Evolutionary conservation across 345 rosid genomes (phyloP).

Genomic region (Brassica cretica): DNA sequence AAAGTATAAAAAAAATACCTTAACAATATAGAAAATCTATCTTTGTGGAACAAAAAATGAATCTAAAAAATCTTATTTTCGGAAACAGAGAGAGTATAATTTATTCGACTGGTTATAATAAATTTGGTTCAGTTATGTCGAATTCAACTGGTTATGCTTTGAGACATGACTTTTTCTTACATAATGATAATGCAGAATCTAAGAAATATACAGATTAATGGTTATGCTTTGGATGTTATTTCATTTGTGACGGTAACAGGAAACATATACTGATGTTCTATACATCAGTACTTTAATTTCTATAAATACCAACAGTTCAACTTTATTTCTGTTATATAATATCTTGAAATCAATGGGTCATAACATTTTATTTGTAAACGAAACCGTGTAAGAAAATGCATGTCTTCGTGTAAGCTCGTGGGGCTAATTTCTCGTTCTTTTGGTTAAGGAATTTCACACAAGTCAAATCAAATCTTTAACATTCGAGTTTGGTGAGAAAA

Average conservation of each 20-base stretch:
- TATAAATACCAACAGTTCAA: background rate
- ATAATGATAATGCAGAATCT: background rate
- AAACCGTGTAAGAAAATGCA: background rate
- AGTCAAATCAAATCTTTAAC: conserved; percentile 31
- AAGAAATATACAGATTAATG: background rate
- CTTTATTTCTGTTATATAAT: background rate
- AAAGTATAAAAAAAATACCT: too few species aligned
- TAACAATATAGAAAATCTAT: too few species aligned
- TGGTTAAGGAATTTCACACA: conserved; percentile 22
- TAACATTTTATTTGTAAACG: background rate
- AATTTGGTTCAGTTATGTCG: background rate
- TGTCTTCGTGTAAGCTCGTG: conserved; percentile 3
- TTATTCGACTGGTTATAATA: background rate
- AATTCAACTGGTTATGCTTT: background rate
- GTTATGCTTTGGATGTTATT: background rate
- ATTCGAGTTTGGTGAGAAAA: conserved; percentile 30
- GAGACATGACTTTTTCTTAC: background rate
- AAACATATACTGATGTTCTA: background rate
- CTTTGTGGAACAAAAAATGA: too few species aligned
- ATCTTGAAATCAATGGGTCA: background rate
- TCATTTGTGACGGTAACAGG: background rate
- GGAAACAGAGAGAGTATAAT: too few species aligned
- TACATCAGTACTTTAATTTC: background rate
- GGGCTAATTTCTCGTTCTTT: background rate
- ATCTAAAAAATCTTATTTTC: too few species aligned